Evolutionary conservation across 2,329 filamentous ascomycete genomes (phyloP).

Genomic region (Fusarium pseudocircinatum): DNA sequence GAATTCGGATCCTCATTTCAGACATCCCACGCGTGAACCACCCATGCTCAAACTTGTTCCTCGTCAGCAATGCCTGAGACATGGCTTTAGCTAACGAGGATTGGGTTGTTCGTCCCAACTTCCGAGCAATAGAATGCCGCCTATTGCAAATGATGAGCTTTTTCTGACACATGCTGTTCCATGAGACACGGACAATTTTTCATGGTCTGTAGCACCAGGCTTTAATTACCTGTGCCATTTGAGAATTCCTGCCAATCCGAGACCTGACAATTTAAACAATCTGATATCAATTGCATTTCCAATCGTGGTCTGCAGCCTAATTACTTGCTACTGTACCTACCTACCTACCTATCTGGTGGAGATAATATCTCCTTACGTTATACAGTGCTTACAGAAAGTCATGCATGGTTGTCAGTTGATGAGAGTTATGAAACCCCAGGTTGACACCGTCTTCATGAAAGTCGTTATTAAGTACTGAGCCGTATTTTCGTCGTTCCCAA

Average conservation of each 20-base stretch:
- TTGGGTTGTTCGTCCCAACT: conserved; percentile 2
- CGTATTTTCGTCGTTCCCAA: neutral
- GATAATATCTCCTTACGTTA: neutral
- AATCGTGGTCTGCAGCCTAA: neutral
- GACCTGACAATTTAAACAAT: neutral
- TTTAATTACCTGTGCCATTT: neutral
- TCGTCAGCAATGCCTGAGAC: conserved; percentile 23
- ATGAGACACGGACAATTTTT: conserved; percentile 10
- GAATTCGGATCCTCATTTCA: conserved; percentile 4
- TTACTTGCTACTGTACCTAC: neutral
- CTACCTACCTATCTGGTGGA: neutral
- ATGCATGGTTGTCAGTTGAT: neutral
- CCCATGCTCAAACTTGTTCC: conserved; percentile 17
- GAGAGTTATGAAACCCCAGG: neutral
- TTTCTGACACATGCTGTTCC: neutral
- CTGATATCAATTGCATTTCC: neutral
- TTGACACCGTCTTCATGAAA: neutral
- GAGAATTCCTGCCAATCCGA: conserved; percentile 5
- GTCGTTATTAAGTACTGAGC: neutral
- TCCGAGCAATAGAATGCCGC: conserved; percentile 21
- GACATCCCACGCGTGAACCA: conserved; percentile 16
- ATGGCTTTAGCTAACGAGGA: neutral
- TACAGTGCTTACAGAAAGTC: neutral
- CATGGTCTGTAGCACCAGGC: neutral
- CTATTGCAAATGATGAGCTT: conserved; percentile 30